These are phyloP conservation scores for Dovyalis caffra DNA, from an alignment of 345 rosid genomes.

Conservation along the genomic window DNA sequence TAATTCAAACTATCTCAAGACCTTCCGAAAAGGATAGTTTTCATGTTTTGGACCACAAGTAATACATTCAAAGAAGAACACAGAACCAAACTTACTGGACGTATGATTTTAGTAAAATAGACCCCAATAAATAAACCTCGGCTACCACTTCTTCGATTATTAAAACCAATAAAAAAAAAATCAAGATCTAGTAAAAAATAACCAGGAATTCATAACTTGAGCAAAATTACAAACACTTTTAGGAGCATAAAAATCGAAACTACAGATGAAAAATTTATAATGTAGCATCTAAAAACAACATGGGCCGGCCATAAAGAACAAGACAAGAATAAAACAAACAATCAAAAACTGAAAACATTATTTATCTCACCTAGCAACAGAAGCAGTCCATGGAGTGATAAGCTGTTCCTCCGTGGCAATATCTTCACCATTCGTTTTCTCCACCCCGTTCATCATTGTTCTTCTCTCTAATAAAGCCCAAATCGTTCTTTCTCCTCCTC, in stretches of 20 bases:
- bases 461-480: slow-evolving; percentile 30
- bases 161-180: neutral
- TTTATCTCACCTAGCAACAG: slow-evolving; percentile 70
- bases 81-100: neutral
- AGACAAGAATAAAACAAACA: neutral
- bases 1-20: neutral
- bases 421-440: slow-evolving; percentile 80
- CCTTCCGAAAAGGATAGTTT: neutral
- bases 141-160: neutral
- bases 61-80: neutral
- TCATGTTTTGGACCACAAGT: neutral
- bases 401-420: slow-evolving; percentile 81
- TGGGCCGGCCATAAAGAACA: neutral
- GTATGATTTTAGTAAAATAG: neutral
- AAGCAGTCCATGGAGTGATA: slow-evolving; percentile 85
- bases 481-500: slow-evolving; percentile 24
- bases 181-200: too few relatives aligned
- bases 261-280: neutral
- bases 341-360: neutral
- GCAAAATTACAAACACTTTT: neutral
- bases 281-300: neutral
- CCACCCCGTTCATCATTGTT: slow-evolving; percentile 39
- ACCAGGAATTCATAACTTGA: neutral
- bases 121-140: neutral
- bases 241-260: neutral